These are phyloP conservation scores for Yamadazyma pseudoaaseri DNA, from an alignment of 1,139 yeast genomes.

Conservation along the genomic window DNA sequence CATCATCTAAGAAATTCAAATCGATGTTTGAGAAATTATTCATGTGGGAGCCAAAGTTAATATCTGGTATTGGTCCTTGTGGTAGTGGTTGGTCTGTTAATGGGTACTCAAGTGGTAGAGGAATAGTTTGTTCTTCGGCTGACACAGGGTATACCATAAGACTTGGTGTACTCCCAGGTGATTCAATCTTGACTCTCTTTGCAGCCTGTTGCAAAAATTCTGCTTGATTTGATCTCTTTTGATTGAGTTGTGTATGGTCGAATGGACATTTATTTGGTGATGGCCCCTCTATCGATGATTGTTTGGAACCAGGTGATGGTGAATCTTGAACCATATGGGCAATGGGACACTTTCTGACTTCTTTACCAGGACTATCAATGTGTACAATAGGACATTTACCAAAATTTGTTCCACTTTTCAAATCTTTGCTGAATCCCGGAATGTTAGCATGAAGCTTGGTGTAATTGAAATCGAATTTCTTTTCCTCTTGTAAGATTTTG, in stretches of 20 bases:
- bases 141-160: neutral
- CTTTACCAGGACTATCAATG: slow-evolving; percentile 1
- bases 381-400: slow-evolving; percentile 32
- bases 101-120: neutral
- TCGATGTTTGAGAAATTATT: slow-evolving; percentile 22
- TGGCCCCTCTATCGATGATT: neutral
- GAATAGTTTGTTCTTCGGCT: slow-evolving; percentile 3
- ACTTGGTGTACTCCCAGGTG: neutral
- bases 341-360: slow-evolving; percentile 19
- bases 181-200: slow-evolving; percentile 4
- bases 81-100: neutral
- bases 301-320: neutral
- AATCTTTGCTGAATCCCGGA: slow-evolving; percentile 24
- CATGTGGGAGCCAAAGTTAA: slow-evolving; percentile 9
- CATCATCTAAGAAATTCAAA: slow-evolving; percentile 34
- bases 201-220: slow-evolving; percentile 3
- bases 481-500: slow-evolving; percentile 33
- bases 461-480: slow-evolving; percentile 30
- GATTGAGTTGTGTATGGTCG: slow-evolving; percentile 22
- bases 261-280: slow-evolving; percentile 6
- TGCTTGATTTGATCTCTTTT: neutral
- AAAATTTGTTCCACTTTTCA: slow-evolving; percentile 9
- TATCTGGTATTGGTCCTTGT: neutral
- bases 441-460: slow-evolving; percentile 36
- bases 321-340: slow-evolving; percentile 9